A percentile compares a stretch with the other conserved stretches of the same genome.
Conservation (phyloP, 192 early-diverging fungal genomes). For the Jimgerdemannia lactiflua region DNA sequence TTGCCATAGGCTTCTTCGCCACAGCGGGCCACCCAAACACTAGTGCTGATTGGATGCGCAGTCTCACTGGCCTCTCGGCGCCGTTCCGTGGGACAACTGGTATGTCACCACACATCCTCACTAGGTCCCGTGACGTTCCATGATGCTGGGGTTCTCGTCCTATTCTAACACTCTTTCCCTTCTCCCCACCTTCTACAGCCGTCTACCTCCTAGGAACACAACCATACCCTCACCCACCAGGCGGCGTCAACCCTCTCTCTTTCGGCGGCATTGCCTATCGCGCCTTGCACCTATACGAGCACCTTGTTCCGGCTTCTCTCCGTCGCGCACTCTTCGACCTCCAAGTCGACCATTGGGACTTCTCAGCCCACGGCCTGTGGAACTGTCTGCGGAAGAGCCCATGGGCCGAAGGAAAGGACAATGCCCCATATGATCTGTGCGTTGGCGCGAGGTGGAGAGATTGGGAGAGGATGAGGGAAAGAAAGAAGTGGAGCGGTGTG, state of each 20-base stretch:
- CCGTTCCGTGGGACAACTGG: conserved; percentile 3
- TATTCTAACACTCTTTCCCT: too few relatives aligned
- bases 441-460: neutral
- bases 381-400: neutral
- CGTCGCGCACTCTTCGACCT: neutral
- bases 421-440: conserved; percentile 4
- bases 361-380: neutral
- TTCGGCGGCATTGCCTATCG: neutral
- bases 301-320: neutral
- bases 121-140: too few relatives aligned
- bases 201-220: neutral
- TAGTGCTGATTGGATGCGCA: neutral
- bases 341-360: conserved; percentile 1
- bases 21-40: neutral
- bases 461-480: neutral
- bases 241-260: neutral
- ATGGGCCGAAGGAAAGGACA: conserved; percentile 3
- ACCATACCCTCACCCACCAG: neutral
- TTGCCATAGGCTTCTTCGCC: neutral
- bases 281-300: neutral
- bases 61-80: neutral
- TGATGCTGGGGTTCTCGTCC: too few relatives aligned
- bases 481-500: neutral
- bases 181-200: neutral
- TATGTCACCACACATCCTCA: neutral